Evolutionary conservation across 2,329 filamentous ascomycete species (phyloP).

Genomic region (Aspergillus sp.): DNA sequence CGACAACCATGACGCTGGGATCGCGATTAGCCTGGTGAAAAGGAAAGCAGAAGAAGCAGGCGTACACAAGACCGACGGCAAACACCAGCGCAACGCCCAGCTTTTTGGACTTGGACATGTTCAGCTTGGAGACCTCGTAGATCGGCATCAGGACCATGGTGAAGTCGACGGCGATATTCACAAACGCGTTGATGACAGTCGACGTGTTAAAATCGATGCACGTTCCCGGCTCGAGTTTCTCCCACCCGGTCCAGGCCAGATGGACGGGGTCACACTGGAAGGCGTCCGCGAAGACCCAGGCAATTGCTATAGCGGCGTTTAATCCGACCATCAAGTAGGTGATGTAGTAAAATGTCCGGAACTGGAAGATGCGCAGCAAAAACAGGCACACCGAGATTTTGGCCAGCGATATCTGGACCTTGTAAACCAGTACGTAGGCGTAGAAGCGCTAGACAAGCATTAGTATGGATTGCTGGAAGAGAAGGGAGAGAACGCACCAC

Average conservation of each 20-base stretch:
- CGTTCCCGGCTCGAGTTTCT: conserved; percentile 6
- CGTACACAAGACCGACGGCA: conserved; percentile 12
- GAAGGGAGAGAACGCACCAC: conserved; percentile 6
- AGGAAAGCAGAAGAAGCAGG: no score
- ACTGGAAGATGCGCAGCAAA: conserved; percentile 14
- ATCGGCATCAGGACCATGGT: conserved; percentile 14
- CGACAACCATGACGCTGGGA: no score
- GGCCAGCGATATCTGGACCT: conserved; percentile 13
- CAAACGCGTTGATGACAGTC: conserved; percentile 9
- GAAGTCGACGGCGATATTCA: conserved; percentile 13
- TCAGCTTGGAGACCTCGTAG: conserved; percentile 13
- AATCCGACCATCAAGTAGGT: conserved; percentile 12
- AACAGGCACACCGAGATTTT: conserved; percentile 18
- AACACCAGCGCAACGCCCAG: conserved; percentile 11
- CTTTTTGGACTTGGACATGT: conserved; percentile 10
- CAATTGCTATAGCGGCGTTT: conserved; percentile 12
- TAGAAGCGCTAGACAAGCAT: conserved; percentile 9
- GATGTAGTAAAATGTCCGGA: conserved; percentile 8
- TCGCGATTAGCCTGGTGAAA: no score
- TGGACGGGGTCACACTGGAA: conserved; percentile 14
- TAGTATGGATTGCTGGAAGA: background rate
- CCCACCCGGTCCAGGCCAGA: conserved; percentile 13
- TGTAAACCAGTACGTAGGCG: conserved; percentile 12
- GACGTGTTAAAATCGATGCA: conserved; percentile 13
- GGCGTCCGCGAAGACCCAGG: conserved; percentile 10